These are phyloP conservation scores for Phytophthora capsici DNA, from an alignment of 352 stramenopile genomes.

Conservation along the genomic window DNA sequence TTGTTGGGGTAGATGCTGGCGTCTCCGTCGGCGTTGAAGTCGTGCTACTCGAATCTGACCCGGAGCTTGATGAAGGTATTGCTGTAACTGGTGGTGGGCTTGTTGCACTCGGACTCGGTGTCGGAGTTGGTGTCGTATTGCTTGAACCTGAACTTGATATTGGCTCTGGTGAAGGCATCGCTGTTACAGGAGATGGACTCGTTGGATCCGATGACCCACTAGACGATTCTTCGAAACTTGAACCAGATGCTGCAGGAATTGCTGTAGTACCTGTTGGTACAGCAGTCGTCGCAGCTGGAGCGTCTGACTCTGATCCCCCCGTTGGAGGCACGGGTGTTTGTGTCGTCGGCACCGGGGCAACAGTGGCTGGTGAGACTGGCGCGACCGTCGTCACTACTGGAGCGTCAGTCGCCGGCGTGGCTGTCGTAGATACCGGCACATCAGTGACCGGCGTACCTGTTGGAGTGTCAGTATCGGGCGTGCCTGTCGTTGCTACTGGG, in stretches of 20 bases:
- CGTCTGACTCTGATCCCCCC: background rate
- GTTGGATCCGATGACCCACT: conserved; percentile 11
- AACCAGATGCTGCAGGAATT: conserved; percentile 3
- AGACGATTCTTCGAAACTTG: conserved; percentile 9
- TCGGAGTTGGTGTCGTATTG: conserved; percentile 9
- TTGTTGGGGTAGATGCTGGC: conserved; percentile 16
- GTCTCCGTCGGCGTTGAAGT: conserved; percentile 10
- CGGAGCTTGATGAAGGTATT: conserved; percentile 17
- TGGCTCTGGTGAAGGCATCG: conserved; percentile 10
- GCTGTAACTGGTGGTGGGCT: conserved; percentile 29
- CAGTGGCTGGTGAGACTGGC: background rate
- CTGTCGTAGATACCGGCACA: background rate
- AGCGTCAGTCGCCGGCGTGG: background rate
- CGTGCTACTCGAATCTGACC: conserved; percentile 8
- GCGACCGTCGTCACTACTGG: background rate
- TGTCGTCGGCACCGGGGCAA: background rate
- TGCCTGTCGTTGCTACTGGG: background rate
- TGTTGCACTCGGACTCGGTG: conserved; percentile 16
- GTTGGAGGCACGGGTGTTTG: no score
- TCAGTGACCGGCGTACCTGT: no score
- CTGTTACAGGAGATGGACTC: conserved; percentile 20
- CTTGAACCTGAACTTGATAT: conserved; percentile 12
- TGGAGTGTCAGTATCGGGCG: background rate
- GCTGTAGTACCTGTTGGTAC: conserved; percentile 4
- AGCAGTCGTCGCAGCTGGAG: background rate